phyloP scores from a whole-genome alignment of 768 basidiomycete species.

The Amylocystis lapponica region DNA sequence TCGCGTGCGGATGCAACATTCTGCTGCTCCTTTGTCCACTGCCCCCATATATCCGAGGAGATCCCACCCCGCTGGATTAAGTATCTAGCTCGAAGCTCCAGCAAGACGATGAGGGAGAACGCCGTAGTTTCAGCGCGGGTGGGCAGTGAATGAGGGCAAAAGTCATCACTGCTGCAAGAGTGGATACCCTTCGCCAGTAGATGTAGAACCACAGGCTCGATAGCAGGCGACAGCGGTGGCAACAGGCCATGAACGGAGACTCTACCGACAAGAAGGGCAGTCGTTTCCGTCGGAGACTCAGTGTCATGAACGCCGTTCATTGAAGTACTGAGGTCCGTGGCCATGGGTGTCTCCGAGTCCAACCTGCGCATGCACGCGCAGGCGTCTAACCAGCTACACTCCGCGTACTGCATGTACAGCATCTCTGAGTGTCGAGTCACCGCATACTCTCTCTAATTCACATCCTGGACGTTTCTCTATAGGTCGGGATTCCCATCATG shows the following conservation, averaged over 20 bases:
- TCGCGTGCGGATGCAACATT: slow-evolving; percentile 20
- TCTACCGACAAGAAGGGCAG: slow-evolving; percentile 10
- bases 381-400: no score
- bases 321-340: neutral
- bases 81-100: slow-evolving; percentile 14
- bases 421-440: no score
- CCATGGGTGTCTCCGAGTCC: no score
- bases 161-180: slow-evolving; percentile 4
- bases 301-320: slow-evolving; percentile 2
- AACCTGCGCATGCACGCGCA: no score
- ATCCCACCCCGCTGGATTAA: neutral
- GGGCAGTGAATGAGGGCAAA: slow-evolving; percentile 8
- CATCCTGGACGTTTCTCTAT: no score
- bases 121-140: slow-evolving; percentile 9
- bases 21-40: slow-evolving; percentile 31
- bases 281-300: slow-evolving; percentile 13
- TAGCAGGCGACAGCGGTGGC: neutral
- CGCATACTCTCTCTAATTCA: no score
- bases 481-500: no score
- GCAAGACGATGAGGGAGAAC: slow-evolving; percentile 19
- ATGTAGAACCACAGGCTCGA: slow-evolving; percentile 13
- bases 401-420: no score
- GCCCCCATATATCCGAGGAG: slow-evolving; percentile 35
- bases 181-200: slow-evolving; percentile 8
- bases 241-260: neutral